Evolutionary conservation across 2,329 filamentous ascomycete species (phyloP).

Genomic region (Hypoxylon rubiginosum): DNA sequence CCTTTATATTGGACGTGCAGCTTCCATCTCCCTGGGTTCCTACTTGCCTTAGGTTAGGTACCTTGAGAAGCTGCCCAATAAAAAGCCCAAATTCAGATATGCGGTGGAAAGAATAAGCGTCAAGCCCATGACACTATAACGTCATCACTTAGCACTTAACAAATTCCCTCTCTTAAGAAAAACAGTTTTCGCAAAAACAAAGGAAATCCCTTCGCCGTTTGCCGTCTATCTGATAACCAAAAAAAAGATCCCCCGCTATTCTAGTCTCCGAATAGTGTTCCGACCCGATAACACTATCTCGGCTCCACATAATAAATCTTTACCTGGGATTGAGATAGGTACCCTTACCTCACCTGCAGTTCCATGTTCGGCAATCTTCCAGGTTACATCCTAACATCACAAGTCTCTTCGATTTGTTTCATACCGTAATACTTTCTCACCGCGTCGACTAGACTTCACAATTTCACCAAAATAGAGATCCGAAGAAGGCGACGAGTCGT

Average conservation of each 20-base stretch:
- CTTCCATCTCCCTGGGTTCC: background rate
- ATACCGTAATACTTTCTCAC: constrained; percentile 6
- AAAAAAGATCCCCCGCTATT: constrained; percentile 22
- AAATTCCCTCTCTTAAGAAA: constrained; percentile 14
- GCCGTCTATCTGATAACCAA: constrained; percentile 30
- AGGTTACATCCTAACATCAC: constrained; percentile 15
- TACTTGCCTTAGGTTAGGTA: background rate
- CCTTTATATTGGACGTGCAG: constrained; percentile 1
- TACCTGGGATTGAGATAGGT: constrained; percentile 12
- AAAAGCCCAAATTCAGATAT: constrained; percentile 14
- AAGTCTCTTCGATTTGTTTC: constrained; percentile 12
- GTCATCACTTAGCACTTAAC: constrained; percentile 18
- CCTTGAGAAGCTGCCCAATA: constrained; percentile 22
- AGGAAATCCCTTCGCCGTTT: constrained; percentile 9
- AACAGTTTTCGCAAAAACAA: constrained; percentile 17
- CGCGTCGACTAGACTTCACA: constrained; percentile 1
- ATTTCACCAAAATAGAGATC: background rate
- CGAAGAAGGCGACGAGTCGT: background rate
- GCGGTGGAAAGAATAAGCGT: constrained; percentile 18
- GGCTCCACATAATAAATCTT: constrained; percentile 17
- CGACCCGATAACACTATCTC: constrained; percentile 26
- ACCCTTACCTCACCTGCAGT: background rate
- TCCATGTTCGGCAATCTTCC: constrained; percentile 7
- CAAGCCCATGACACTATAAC: constrained; percentile 36
- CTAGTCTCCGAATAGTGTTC: constrained; percentile 29